These are phyloP conservation scores for Podaxis sp. DNA, from an alignment of 768 basidiomycete species.

Conservation along the genomic window DNA sequence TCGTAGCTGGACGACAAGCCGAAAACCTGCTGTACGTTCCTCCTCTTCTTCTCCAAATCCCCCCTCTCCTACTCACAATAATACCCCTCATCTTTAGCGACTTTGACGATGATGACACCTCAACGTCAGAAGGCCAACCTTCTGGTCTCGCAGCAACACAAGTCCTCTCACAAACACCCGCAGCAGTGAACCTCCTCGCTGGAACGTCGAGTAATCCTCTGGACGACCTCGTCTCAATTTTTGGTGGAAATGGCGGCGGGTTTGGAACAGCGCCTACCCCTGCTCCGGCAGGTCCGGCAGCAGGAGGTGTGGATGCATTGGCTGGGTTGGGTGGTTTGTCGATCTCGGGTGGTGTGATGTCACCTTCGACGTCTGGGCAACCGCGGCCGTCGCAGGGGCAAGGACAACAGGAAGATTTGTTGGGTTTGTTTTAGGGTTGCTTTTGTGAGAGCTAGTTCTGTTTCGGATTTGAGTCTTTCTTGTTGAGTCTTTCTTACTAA, in stretches of 20 bases:
- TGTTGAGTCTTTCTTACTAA: background rate
- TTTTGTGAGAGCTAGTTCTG: background rate
- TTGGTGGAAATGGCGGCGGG: slow-evolving; percentile 37
- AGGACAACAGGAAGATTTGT: slow-evolving; percentile 42
- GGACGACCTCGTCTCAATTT: slow-evolving; percentile 92
- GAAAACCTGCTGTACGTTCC: slow-evolving; percentile 78
- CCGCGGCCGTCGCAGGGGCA: slow-evolving; percentile 28
- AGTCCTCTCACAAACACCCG: slow-evolving; percentile 68
- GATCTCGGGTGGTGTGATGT: slow-evolving; percentile 4
- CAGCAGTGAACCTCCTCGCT: slow-evolving; percentile 70
- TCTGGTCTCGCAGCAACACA: slow-evolving; percentile 79
- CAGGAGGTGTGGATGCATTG: slow-evolving; percentile 23
- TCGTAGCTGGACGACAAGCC: slow-evolving; percentile 87
- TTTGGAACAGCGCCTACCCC: slow-evolving; percentile 17
- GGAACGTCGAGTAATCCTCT: slow-evolving; percentile 87
- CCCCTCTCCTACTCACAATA: background rate
- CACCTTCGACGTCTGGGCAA: slow-evolving; percentile 26
- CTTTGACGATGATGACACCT: slow-evolving; percentile 68
- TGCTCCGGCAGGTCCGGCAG: slow-evolving; percentile 15
- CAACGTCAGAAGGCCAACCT: slow-evolving; percentile 58
- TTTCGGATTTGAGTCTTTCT: slow-evolving; percentile 17
- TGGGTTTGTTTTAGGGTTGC: slow-evolving; percentile 48
- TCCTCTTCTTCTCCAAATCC: background rate
- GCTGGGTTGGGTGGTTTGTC: slow-evolving; percentile 17
- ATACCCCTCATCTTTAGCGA: slow-evolving; percentile 43